Evolutionary conservation across 495 filamentous ascomycete species (phyloP), one percentile per base, ranked within the genome.

Genomic region (Trichocladium antarcticum): DNA sequence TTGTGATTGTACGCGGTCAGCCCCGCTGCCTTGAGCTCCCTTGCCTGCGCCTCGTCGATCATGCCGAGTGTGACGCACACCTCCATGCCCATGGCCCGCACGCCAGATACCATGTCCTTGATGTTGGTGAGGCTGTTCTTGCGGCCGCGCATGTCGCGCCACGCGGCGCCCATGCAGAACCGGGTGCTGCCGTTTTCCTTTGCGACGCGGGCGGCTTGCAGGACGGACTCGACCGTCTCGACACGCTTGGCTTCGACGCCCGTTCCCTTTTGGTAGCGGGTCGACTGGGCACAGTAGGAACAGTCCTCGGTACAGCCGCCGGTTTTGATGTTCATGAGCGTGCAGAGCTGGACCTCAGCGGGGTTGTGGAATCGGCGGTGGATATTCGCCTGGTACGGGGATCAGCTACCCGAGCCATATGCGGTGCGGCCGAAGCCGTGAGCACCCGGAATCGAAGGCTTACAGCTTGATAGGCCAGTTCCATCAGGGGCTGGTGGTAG

Each of bases 321-420:
- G n/a, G 85, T 90, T 56, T 92, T 93, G 74, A 93, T 93, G 74
- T 89, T 90, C 82, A 90, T 88, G 45, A 93, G 71, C 1, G 87
- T 93, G 71, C 87, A 90, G 70, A 90, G 83, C 61, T 93, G 87
- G 60, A 93, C 82, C 6, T 81, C 75, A 28, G 78, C 68, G 31
- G 87, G 85, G 63, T 81, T 74, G 68, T 90, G 87, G 69, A 89
- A 89, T 49, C 81, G 80, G 27, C 85, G 77, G 67, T 93, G 87
- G 46, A 90, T 64, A 36, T 74, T 78, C 44, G 74, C 77, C 85
- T 89, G 37, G 14, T 6, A 12, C 44, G 49, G 15, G 5, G 4
- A n/a, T 41, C n/a, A 53, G 50, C 15, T 2, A 8, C 4, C 4
- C 24, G 31, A 3, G n/a, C 19, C 15, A 5, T 27, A 27, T 3